phyloP scores from a whole-genome alignment of 805 yeast genomes.

The Starmerella bombicola region DNA sequence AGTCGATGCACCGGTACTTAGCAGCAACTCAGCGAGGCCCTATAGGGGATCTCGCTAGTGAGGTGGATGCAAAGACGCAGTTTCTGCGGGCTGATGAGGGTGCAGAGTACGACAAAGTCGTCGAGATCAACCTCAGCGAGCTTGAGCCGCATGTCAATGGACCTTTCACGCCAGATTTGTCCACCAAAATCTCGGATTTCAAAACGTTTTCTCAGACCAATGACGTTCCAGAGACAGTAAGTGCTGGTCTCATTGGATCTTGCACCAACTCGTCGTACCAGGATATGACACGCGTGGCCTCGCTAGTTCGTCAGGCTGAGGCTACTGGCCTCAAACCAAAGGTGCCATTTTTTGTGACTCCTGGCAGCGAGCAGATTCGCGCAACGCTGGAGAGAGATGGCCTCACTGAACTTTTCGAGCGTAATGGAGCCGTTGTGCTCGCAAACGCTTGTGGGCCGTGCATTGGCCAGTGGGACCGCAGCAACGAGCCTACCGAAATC shows the following conservation, averaged over 20 bases:
- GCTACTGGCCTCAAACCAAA: slow-evolving; percentile 78
- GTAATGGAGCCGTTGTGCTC: slow-evolving; percentile 80
- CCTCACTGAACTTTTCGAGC: slow-evolving; percentile 61
- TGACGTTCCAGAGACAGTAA: slow-evolving; percentile 75
- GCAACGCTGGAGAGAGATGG: slow-evolving; percentile 97
- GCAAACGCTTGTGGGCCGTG: slow-evolving; percentile 99
- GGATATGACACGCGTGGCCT: slow-evolving; percentile 94
- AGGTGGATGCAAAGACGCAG: slow-evolving; percentile 40
- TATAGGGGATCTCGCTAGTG: slow-evolving; percentile 68
- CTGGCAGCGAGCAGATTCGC: slow-evolving; percentile 96
- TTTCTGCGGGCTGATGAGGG: slow-evolving; percentile 75
- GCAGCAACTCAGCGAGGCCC: slow-evolving; percentile 72
- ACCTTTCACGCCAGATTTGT: slow-evolving; percentile 95
- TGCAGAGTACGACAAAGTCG: slow-evolving; percentile 81
- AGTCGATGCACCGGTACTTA: slow-evolving; percentile 65
- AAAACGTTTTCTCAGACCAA: slow-evolving; percentile 56
- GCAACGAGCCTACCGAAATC: slow-evolving; percentile 37
- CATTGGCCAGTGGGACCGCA: slow-evolving; percentile 98
- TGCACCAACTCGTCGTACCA: slow-evolving; percentile 98
- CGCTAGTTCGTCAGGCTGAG: slow-evolving; percentile 78
- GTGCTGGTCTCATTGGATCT: slow-evolving; percentile 93
- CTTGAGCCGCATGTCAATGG: slow-evolving; percentile 95
- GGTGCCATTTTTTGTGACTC: slow-evolving; percentile 87
- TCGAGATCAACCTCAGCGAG: slow-evolving; percentile 75
- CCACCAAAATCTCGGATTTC: slow-evolving; percentile 81